Evolutionary conservation across 129 eudicot genomes (phyloP).

Genomic region (Arctium minus): DNA sequence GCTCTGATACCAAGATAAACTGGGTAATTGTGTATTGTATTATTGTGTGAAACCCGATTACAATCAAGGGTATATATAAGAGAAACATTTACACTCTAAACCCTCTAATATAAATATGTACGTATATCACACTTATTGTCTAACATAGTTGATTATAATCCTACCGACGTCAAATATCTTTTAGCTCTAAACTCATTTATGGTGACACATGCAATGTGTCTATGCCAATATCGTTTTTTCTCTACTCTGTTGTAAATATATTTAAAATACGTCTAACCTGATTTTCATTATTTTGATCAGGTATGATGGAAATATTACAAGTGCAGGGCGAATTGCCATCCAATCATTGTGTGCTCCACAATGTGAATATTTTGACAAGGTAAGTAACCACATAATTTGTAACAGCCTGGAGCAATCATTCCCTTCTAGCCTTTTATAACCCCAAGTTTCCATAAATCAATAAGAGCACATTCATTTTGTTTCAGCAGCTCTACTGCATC

Average conservation of each 20-base stretch:
- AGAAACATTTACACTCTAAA: too few species aligned
- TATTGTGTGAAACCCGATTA: too few species aligned
- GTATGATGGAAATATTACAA: slow-evolving; percentile 48
- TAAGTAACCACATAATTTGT: slow-evolving; percentile 17
- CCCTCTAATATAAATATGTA: too few species aligned
- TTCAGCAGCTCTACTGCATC: background rate
- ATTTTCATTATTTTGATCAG: slow-evolving; percentile 28
- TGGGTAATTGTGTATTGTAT: too few species aligned
- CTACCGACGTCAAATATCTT: background rate
- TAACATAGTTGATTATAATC: background rate
- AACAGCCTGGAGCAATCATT: background rate
- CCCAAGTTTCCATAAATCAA: background rate
- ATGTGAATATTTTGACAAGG: slow-evolving; percentile 77
- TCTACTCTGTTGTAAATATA: background rate
- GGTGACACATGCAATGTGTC: background rate
- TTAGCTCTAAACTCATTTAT: background rate
- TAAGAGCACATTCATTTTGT: slow-evolving; percentile 3
- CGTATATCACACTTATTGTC: too few species aligned
- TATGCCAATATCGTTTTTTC: background rate
- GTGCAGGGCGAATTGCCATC: slow-evolving; percentile 83
- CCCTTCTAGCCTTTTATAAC: background rate
- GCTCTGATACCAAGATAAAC: too few species aligned
- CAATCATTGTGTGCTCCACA: slow-evolving; percentile 91
- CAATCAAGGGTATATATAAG: too few species aligned
- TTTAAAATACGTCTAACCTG: background rate